Base-by-base conservation (phyloP, 2,329 filamentous ascomycete species). In the Cladosporium sp. region DNA sequence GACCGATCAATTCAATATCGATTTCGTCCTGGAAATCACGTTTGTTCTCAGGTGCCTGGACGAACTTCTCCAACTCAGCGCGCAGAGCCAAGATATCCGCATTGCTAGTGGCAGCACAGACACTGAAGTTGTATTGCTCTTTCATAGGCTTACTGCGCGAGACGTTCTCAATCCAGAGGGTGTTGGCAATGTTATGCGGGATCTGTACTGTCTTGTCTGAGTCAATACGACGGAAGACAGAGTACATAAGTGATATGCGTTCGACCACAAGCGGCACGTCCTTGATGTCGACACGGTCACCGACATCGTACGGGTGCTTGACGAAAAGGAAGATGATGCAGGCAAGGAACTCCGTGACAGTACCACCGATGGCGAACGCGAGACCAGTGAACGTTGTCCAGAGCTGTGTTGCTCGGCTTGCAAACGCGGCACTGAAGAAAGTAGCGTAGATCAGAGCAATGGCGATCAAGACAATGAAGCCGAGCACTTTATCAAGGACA, bases 311-410 rank as follows among this genome's bases (percentile, higher is more conserved):
- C 0, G 93, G 93, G 71, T 97, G 93, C 78, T 97, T 97, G 77
- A 97, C 90, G 68, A 97, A 97, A 1, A 97, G 78, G 78, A 97
- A 97, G 68, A 97, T 96, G 77, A 92, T 97, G 39, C 91, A 96
- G 69, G 91, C 91, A n/a, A 97, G 83, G 63, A 97, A 90, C 73
- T 97, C 93, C 1, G 91, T 96, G 53, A 89, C 88, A 19, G 91
- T 87, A 71, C 97, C 97, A 65, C 96, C 87, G 75, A 97, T 97
- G 3, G 92, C 97, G 32, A 97, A 79, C 3, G 92, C 96, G 15
- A 97, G 84, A 49, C 62, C 63, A 34, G 65, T 66, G 36, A 66
- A 64, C 0, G 63, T 62, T 3, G 64, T 62, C 65, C 64, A 66
- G 39, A 67, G 63, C 19, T 64, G 62, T 3, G 65, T 62, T 0